phyloP scores from a whole-genome alignment of 371 early-diverging fungal genomes.

The Mucor plumbeus region DNA sequence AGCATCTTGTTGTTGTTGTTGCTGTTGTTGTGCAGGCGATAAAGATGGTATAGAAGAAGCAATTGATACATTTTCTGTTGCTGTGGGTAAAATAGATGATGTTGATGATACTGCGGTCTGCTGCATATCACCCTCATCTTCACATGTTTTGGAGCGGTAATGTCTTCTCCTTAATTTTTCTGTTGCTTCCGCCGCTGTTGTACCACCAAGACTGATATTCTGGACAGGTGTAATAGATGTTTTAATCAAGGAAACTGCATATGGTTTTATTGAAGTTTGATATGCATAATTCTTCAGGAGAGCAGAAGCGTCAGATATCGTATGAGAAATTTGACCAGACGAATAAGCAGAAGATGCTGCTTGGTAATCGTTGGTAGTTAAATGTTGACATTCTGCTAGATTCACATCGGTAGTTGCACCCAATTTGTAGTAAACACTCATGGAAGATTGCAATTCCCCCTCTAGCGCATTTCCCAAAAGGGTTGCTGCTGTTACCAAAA shows the following conservation, averaged over 20 bases:
- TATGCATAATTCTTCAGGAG: conserved; percentile 11
- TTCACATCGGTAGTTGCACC: background rate
- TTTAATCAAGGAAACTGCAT: conserved; percentile 1
- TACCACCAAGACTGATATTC: conserved; percentile 8
- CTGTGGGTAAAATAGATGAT: background rate
- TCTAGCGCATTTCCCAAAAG: conserved; percentile 18
- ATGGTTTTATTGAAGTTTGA: conserved; percentile 10
- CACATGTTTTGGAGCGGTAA: conserved; percentile 1
- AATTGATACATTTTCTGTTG: background rate
- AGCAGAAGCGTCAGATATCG: conserved; percentile 16
- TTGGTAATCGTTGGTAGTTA: background rate
- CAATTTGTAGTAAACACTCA: conserved; percentile 9
- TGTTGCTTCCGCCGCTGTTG: background rate
- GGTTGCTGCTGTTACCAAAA: conserved; percentile 12
- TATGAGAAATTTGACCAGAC: conserved; percentile 12
- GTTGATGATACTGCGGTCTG: background rate
- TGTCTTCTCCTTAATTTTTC: conserved; percentile 5
- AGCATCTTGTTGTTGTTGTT: background rate
- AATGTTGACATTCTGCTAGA: conserved; percentile 16
- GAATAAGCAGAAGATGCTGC: conserved; percentile 18
- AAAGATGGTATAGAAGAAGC: background rate
- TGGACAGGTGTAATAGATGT: conserved; percentile 12
- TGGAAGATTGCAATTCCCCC: conserved; percentile 24
- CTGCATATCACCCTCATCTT: background rate
- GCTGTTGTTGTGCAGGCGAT: conserved; percentile 2